Evolutionary conservation across 1,284 basidiomycete genomes (phyloP), one percentile per base, ranked within the genome.

Genomic region (Sporisorium iseilematis-ciliati): DNA sequence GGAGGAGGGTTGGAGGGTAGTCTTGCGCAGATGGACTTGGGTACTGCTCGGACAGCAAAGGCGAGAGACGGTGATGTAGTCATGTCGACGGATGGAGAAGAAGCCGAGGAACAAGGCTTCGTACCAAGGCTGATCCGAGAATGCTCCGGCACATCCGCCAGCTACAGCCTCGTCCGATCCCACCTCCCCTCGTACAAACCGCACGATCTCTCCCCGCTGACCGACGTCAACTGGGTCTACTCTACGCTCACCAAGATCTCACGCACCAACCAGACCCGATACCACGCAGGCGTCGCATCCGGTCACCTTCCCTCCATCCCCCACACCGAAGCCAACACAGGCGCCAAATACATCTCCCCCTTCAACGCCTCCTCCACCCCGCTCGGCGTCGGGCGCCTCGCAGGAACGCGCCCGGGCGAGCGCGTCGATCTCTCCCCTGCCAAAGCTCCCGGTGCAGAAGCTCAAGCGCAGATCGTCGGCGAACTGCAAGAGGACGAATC

Each of bases 191-290:
- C 74, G 16, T 82, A 84, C 23, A 90, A 88, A 74, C 90, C 91
- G 29, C 90, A 93, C 76, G 96, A 99, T 83, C 85, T 97, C 23
- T 93, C 93, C 0, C 93, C 93, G 0, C 88, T 99, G 25, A 96
- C 94, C 0, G 93, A 97, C 82, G 88, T 92, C 7, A 92, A 90
- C 58, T 98, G 93, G 87, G 92, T 99, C 46, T 91, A 92, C 7
- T 90, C 91, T 73, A 88, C 91, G 2, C 88, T 97, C 33, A 88
- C 90, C 0, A 90, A 90, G 48, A 87, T 93, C 79, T 90, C 91
- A 31, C 53, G 62, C 7, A 26, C 48, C 7, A 23, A 38, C 1
- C n/a, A 33, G 0, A 31, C 59, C 0, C 14, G 42, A 8, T 69
- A 73, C 42, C 63, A 73, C 16, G 70, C 69, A 1, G 23, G 33